A percentile compares a stretch with the other conserved stretches of the same genome.
Evolutionary conservation across 768 basidiomycete species (phyloP).

Genomic region (Heimioporus sp.): DNA sequence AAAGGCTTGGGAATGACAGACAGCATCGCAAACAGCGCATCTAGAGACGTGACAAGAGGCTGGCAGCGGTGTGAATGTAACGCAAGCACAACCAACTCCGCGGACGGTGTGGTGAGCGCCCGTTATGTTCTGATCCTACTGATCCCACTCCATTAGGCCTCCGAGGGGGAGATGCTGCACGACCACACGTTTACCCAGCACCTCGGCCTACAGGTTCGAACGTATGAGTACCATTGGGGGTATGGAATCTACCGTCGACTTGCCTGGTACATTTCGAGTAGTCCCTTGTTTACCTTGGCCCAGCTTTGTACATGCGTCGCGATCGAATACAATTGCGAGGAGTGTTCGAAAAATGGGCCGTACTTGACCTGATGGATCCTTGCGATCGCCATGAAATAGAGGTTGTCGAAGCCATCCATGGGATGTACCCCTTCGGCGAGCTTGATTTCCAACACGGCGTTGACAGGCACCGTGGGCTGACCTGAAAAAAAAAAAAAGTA

Average conservation of each 20-base stretch:
- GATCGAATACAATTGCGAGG: conserved; percentile 84
- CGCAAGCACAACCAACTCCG: conserved; percentile 12
- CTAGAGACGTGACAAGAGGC: neutral
- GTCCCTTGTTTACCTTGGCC: conserved; percentile 85
- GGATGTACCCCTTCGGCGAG: conserved; percentile 26
- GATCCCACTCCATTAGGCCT: conserved; percentile 71
- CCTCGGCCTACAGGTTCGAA: conserved; percentile 62
- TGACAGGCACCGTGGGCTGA: conserved; percentile 62
- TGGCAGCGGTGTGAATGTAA: conserved; percentile 18
- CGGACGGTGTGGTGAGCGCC: conserved; percentile 8
- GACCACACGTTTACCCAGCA: conserved; percentile 91
- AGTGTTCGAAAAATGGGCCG: conserved; percentile 91
- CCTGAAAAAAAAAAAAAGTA: conserved; percentile 36
- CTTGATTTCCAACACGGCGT: conserved; percentile 57
- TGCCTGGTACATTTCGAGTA: conserved; percentile 96
- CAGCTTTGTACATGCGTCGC: conserved; percentile 87
- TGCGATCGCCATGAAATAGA: conserved; percentile 77
- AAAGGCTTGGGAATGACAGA: conserved; percentile 11
- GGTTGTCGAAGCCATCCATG: conserved; percentile 45
- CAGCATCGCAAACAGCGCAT: neutral
- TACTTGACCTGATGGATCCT: conserved; percentile 79
- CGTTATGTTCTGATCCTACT: conserved; percentile 7
- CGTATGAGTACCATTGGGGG: conserved; percentile 4
- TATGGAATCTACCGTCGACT: conserved; percentile 5
- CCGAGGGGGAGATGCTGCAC: conserved; percentile 92